phyloP scores from a whole-genome alignment of 306 rosid genomes.

The Pterocarpus macrocarpus region DNA sequence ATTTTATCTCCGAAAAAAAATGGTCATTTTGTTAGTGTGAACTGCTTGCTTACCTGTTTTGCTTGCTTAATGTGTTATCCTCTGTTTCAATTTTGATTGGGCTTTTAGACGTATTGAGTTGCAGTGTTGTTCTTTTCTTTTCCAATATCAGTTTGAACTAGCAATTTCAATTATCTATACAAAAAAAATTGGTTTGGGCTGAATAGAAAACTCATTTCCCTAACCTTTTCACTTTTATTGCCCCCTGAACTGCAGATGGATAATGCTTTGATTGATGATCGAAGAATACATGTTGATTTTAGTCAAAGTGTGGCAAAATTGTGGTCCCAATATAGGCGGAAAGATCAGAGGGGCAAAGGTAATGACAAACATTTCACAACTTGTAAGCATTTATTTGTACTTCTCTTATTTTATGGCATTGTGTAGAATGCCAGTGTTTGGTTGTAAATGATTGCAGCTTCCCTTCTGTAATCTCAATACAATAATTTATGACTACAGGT shows the following conservation, averaged over 20 bases:
- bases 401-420: conserved; percentile 6
- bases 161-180: conserved; percentile 22
- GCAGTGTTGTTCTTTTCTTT: conserved; percentile 15
- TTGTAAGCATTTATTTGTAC: not conserved
- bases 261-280: conserved; percentile 95
- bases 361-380: conserved; percentile 37
- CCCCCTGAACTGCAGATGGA: conserved; percentile 74
- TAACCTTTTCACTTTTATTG: conserved; percentile 25
- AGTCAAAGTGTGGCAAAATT: conserved; percentile 94
- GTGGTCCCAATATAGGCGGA: conserved; percentile 88
- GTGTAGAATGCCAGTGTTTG: conserved; percentile 29
- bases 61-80: conserved; percentile 11
- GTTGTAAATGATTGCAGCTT: conserved; percentile 16
- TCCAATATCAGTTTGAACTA: not conserved
- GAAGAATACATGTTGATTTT: conserved; percentile 98
- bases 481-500: conserved; percentile 55
- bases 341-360: conserved; percentile 76
- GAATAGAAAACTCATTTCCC: not conserved
- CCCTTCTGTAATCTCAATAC: conserved; percentile 8
- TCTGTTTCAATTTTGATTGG: conserved; percentile 22
- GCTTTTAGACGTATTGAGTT: conserved; percentile 20
- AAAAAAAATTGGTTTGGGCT: conserved; percentile 17
- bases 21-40: conserved; percentile 5
- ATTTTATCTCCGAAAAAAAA: conserved; percentile 31
- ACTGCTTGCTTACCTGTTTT: conserved; percentile 33